Base-by-base conservation (phyloP, 306 rosid species). In the Canavalia gladiata region DNA sequence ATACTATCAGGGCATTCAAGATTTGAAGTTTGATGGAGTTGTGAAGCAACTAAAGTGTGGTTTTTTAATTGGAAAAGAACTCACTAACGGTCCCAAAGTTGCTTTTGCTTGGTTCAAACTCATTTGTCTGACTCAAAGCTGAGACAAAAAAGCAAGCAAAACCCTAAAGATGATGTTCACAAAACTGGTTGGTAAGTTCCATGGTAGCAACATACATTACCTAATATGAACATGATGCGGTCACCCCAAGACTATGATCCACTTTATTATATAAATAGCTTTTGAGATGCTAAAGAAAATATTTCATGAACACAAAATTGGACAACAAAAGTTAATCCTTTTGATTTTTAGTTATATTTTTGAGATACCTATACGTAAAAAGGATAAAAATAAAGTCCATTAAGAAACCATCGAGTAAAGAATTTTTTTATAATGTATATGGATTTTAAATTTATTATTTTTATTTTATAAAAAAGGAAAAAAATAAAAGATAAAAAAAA, bases 101-200 rank as follows among this genome's bases (percentile, higher is more conserved):
- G 72, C 83, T 84, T 18, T 18, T 82, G 88, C 95, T 87, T 89
- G 50, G 83, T 75, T 81, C 66, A 77, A 87, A 84, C 83, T 83
- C 92, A 65, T 74, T 82, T 82, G 69, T 63, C 80, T 72, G 77
- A 81, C 79, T 81, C 45, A 45, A 77, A 18, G 31, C 49, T 63
- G 31, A 45, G 28, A 78, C 74, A 52, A 71, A 77, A 37, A 50
- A 63, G 67, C 74, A 60, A 79, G 52, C 82, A 60, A 74, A 8
- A 9, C 79, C 80, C 4, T 25, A 29, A 56, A 34, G 7, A 29
- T 39, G 10, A 70, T 28, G 25, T 56, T 52, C n/a, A 35, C 72
- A 72, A 34, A 67, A 35, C 68, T 76, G 37, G 78, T 75, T 75
- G 86, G 75, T 70, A 33, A 46, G 42, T 18, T 54, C 18, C 33